Base-by-base conservation (phyloP, 768 basidiomycete genomes). In the Trametes maxima region DNA sequence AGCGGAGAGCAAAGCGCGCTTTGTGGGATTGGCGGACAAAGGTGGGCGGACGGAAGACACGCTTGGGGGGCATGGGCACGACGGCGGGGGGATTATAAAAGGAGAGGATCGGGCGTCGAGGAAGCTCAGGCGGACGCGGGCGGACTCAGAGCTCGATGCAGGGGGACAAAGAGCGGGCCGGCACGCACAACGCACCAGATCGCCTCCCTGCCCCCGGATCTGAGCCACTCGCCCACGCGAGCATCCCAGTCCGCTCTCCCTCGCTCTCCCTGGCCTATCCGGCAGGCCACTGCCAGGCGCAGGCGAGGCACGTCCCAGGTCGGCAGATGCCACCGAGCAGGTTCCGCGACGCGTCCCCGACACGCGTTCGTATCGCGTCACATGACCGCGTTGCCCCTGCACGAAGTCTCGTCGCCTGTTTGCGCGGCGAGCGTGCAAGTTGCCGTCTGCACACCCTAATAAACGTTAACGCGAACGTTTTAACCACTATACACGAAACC, bases 151-250 rank as follows among this genome's bases (percentile, higher is more conserved):
- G 35, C 17, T 11, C 22, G 47, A 12, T 7, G 57, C n/a, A n/a
- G n/a, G n/a, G n/a, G n/a, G 48, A 58, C 57, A 58, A 58, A 58
- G 40, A 42, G 48, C 57, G 48, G 40, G n/a, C 21, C 16, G 48
- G 47, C 39, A 28, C 17, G 19, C 43, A 58, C 57, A 58, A 58
- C 57, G 48, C 24, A 22, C 54, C 11, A 36, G 44, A 55, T 55
- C 54, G 54, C 5, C 16, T 33, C 43, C 14, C 3, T 7, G 43
- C 13, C 25, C n/a, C 12, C 43, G 25, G 55, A 57, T 57, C 55
- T 57, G 55, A 57, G 55, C 55, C 55, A 57, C 55, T 39, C 55
- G 43, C 24, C 47, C 28, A 6, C 47, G 14, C 4, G 17, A n/a
- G 10, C 17, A 10, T 10, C 44, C 44, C 5, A 21, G 39, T 3